phyloP scores from a whole-genome alignment of 371 early-diverging fungal species.

The Mucor velutinosus region DNA sequence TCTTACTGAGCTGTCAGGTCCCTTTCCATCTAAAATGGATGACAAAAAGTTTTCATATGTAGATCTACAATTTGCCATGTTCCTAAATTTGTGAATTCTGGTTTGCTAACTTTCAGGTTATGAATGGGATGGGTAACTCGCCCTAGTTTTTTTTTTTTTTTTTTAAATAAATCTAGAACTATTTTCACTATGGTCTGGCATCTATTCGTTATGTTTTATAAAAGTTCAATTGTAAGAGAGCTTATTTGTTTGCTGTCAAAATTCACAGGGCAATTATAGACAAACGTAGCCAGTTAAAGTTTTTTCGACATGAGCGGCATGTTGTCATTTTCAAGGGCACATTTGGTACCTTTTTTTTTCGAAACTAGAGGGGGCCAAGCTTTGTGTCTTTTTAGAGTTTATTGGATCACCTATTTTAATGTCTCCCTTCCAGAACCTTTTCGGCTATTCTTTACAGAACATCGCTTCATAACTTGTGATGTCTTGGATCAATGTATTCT shows the following conservation, averaged over 20 bases:
- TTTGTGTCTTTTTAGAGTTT: neutral
- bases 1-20: neutral
- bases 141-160: too few species aligned
- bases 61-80: neutral
- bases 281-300: neutral
- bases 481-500: neutral
- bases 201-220: neutral
- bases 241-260: neutral
- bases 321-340: neutral
- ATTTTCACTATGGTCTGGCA: neutral
- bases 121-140: neutral
- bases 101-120: neutral
- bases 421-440: neutral
- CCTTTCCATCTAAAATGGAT: neutral
- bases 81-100: neutral
- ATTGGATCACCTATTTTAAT: neutral
- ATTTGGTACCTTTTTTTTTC: neutral
- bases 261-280: neutral
- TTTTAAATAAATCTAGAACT: neutral
- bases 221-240: neutral
- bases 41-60: neutral
- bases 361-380: neutral
- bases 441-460: neutral
- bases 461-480: neutral
- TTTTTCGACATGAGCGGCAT: neutral